Evolutionary conservation across 768 basidiomycete genomes (phyloP), one percentile per base, ranked within the genome.

Genomic region (Mycena filopes): DNA sequence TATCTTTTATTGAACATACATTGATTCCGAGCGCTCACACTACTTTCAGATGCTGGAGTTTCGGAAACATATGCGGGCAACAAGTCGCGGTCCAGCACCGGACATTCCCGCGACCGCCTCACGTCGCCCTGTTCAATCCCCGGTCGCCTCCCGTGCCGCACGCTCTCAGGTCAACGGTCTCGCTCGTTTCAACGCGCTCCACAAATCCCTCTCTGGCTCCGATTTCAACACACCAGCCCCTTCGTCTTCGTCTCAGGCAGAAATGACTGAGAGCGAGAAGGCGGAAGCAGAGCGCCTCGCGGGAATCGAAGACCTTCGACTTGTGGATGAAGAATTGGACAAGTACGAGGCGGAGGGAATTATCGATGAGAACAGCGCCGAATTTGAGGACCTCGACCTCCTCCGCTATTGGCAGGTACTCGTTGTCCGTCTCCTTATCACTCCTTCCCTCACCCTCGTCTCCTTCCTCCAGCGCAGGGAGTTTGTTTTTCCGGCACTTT

Each of bases 41-140:
- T n/a, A n/a, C n/a, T 9, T 2, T 15, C 33, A 58, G 58, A 49
- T 59, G 58, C 20, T 59, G 38, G 58, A 59, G 23, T 59, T 28
- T 50, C 58, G 51, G 8, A 54, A 54, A 36, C 36, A 54, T 13
- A 25, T 15, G n/a, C 51, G 51, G 15, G 5, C 40, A 3, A n/a
- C 12, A 23, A 1, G 20, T 21, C 10, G 11, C 21, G n/a, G 12
- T 7, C 12, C 29, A 16, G 3, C 31, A n/a, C 31, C n/a, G 50
- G 29, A n/a, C 28, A 38, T 21, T 12, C 47, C 47, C 12, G n/a
- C 18, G 9, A n/a, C 31, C 16, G 36, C 16, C 3, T 10, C 36
- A 2, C 31, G 31, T 36, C 31, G 29, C 21, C 10, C 20, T 18
- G 50, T 53, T 7, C 47, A 48, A 18, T 26, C 47, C 4, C 25